Base-by-base conservation (phyloP, 257 asterid genomes). In the Oldenlandia corymbosa region DNA sequence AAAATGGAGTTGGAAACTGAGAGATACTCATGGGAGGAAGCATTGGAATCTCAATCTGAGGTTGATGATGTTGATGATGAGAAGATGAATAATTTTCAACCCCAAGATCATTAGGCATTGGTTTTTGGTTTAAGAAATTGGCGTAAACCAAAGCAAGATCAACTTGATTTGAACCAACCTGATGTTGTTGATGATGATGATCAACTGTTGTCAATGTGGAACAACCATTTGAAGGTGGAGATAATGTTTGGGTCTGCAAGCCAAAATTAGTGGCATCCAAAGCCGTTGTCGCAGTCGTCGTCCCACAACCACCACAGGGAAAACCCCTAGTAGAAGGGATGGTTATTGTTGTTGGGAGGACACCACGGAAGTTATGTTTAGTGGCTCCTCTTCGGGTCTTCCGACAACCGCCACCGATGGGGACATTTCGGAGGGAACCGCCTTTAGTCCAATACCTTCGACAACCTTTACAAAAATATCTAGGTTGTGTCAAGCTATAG, bases 381-480 rank as follows among this genome's bases (percentile, higher is more conserved):
- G 71, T 47, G 20, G 64, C 72, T 6, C 62, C 48, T 30, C 90
- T 57, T 34, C 93, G 21, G 78, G 72, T 81, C 45, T 83, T 87
- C 32, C 94, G 83, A 34, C 90, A 88, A 6, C 91, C 94, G 10
- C 96, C 96, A 10, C 96, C 96, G 1, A 85, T 50, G 1, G 96
- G 94, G 2, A 88, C 88, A 68, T 85, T 85, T 32, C 96, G 79
- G 14, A 88, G 91, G 24, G 94, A 88, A 17, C 96, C 96, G 0
- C 94, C 96, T 75, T 78, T 83, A 5, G 96, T 88, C 96, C 96
- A 88, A 61, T 88, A 88, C 70, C 96, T 78, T 50, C 94, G 60
- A 47, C 96, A 88, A 34, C 81, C 89, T 68, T 88, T 88, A 76
- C 94, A 88, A 23, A 85, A 88, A 73, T 82, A 88, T 58, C 96